Conservation (phyloP, 805 yeast genomes). For the Lachancea meyersii region DNA sequence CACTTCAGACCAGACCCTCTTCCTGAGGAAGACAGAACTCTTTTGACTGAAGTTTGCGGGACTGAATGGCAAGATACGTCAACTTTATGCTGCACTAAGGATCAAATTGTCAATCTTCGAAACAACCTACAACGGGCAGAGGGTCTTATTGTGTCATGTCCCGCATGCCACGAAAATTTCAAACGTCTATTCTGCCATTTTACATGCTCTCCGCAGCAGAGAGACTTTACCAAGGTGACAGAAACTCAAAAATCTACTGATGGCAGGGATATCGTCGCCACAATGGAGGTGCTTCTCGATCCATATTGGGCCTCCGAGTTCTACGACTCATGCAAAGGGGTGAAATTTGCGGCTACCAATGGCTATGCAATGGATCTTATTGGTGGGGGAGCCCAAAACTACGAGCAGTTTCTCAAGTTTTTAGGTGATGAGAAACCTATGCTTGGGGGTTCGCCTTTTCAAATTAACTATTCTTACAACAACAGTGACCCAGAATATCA, state of each 20-base stretch:
- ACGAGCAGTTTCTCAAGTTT: constrained; percentile 69
- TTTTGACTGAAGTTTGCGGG: constrained; percentile 65
- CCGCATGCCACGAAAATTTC: constrained; percentile 87
- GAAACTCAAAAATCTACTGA: constrained; percentile 34
- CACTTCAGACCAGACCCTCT: constrained; percentile 35
- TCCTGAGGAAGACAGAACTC: constrained; percentile 36
- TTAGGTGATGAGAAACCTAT: constrained; percentile 92
- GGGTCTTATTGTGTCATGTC: constrained; percentile 79
- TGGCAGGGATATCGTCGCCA: constrained; percentile 60
- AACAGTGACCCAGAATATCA: constrained; percentile 13
- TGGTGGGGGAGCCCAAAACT: constrained; percentile 92
- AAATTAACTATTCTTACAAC: constrained; percentile 66
- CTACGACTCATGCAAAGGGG: constrained; percentile 79
- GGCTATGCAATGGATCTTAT: constrained; percentile 95
- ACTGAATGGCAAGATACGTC: constrained; percentile 46
- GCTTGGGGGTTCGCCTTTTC: constrained; percentile 94
- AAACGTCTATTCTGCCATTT: constrained; percentile 78
- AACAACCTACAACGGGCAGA: constrained; percentile 67
- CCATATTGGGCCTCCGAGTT: constrained; percentile 54
- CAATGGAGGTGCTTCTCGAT: constrained; percentile 57
- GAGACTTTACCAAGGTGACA: constrained; percentile 64
- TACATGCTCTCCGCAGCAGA: constrained; percentile 84
- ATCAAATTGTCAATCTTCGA: constrained; percentile 52
- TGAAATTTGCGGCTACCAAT: constrained; percentile 90
- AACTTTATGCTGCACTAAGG: constrained; percentile 62